Evolutionary conservation across 2,329 filamentous ascomycete species (phyloP).

Genomic region (Byssochlamys sp.): DNA sequence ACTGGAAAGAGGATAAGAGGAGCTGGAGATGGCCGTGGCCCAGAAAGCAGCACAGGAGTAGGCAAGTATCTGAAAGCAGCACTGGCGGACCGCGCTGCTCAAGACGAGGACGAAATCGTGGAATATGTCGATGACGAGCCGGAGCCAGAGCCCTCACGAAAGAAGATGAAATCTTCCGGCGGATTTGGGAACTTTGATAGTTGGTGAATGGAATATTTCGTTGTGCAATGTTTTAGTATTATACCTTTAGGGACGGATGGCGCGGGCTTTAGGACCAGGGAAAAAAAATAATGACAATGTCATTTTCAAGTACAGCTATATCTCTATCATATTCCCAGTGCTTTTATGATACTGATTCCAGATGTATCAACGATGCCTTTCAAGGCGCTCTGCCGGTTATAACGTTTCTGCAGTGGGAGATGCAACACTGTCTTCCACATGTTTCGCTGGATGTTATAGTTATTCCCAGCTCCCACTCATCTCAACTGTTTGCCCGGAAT

Average conservation of each 20-base stretch:
- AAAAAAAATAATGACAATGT: neutral
- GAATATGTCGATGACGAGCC: conserved; percentile 54
- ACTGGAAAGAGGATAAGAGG: conserved; percentile 79
- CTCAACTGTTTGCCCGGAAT: neutral
- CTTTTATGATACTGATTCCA: neutral
- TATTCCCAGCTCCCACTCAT: neutral
- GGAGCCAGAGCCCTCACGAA: conserved; percentile 60
- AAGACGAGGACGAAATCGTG: conserved; percentile 50
- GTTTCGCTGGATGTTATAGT: neutral
- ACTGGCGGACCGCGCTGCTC: conserved; percentile 26
- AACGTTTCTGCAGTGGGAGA: no score
- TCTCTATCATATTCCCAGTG: neutral
- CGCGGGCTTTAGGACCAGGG: neutral
- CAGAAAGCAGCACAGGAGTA: conserved; percentile 42
- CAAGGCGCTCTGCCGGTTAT: neutral
- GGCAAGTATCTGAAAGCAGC: conserved; percentile 76
- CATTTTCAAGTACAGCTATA: neutral
- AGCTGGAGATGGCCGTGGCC: conserved; percentile 47
- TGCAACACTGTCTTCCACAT: neutral
- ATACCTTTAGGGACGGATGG: neutral
- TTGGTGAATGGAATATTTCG: conserved; percentile 52
- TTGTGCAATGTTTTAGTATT: neutral
- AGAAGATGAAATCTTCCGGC: conserved; percentile 61
- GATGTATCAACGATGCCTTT: neutral
- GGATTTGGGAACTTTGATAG: conserved; percentile 92